Percentiles rank a stretch among this genome's conserved stretches.
Conservation (phyloP, 1,284 basidiomycete genomes). For the Pseudozyma hubeiensis region DNA sequence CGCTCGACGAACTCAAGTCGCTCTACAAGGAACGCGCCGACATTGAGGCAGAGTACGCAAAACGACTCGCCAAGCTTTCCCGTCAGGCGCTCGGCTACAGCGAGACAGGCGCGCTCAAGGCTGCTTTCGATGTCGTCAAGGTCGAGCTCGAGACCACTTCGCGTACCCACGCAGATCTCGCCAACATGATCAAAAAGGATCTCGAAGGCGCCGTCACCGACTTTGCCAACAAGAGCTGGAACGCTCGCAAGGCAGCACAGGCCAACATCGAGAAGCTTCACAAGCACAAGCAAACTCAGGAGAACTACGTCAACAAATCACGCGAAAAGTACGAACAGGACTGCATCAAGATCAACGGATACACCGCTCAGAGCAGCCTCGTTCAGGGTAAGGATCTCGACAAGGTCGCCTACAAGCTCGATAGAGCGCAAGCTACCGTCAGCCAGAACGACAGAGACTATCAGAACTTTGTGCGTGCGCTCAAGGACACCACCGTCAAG, state of each 20-base stretch:
- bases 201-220: slow-evolving; percentile 74
- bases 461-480: slow-evolving; percentile 82
- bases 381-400: slow-evolving; percentile 95
- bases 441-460: slow-evolving; percentile 83
- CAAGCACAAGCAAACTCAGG: slow-evolving; percentile 67
- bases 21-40: slow-evolving; percentile 89
- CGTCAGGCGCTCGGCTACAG: slow-evolving; percentile 83
- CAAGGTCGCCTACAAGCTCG: slow-evolving; percentile 86
- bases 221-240: slow-evolving; percentile 57
- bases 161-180: slow-evolving; percentile 77
- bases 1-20: slow-evolving; percentile 84
- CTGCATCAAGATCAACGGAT: slow-evolving; percentile 93
- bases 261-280: slow-evolving; percentile 63
- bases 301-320: slow-evolving; percentile 72
- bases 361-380: slow-evolving; percentile 90
- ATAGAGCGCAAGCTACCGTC: slow-evolving; percentile 88
- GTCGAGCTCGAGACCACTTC: slow-evolving; percentile 86
- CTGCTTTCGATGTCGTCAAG: slow-evolving; percentile 81
- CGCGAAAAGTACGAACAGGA: slow-evolving; percentile 94
- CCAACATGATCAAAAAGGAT: slow-evolving; percentile 80
- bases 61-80: slow-evolving; percentile 83
- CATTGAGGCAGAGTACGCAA: slow-evolving; percentile 96
- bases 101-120: slow-evolving; percentile 90
- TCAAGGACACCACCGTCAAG: slow-evolving; percentile 82
- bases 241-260: slow-evolving; percentile 55